These are phyloP conservation scores for Gymnopilus dilepis DNA, from an alignment of 768 basidiomycete species.

Conservation along the genomic window DNA sequence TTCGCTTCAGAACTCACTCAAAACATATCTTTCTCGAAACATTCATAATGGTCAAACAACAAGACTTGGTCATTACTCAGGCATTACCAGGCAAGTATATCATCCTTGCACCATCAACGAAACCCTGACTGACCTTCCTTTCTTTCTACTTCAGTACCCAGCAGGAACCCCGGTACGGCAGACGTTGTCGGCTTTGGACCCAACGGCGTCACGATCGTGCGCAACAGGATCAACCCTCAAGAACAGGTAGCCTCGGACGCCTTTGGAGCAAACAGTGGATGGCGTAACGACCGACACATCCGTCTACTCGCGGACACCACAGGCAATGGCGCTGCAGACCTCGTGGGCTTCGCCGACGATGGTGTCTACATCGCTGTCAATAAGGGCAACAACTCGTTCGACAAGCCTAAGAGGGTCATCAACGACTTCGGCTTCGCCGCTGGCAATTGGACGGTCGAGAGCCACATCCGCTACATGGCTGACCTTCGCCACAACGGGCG, in stretches of 20 bases:
- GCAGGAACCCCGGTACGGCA: neutral
- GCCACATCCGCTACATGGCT: neutral
- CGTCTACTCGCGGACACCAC: neutral
- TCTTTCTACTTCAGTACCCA: neutral
- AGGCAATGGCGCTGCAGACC: neutral
- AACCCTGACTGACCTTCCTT: too few relatives aligned
- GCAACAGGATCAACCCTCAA: neutral
- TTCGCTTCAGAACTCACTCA: too few relatives aligned
- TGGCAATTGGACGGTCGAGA: neutral
- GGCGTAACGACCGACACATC: neutral
- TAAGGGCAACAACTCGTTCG: neutral
- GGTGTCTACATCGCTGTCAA: neutral
- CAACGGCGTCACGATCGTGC: neutral
- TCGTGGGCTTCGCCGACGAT: neutral
- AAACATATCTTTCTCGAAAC: too few relatives aligned
- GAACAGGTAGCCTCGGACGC: neutral
- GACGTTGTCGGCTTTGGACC: neutral
- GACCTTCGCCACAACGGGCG: neutral
- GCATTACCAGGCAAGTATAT: too few relatives aligned
- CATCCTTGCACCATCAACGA: too few relatives aligned
- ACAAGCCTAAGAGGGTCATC: neutral
- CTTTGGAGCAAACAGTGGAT: neutral
- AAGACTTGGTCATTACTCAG: too few relatives aligned
- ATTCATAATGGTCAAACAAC: too few relatives aligned
- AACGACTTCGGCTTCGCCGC: neutral